A percentile compares a stretch with the other conserved stretches of the same genome.
Conservation (phyloP, 257 asterid genomes). For the Linaria vulgaris region DNA sequence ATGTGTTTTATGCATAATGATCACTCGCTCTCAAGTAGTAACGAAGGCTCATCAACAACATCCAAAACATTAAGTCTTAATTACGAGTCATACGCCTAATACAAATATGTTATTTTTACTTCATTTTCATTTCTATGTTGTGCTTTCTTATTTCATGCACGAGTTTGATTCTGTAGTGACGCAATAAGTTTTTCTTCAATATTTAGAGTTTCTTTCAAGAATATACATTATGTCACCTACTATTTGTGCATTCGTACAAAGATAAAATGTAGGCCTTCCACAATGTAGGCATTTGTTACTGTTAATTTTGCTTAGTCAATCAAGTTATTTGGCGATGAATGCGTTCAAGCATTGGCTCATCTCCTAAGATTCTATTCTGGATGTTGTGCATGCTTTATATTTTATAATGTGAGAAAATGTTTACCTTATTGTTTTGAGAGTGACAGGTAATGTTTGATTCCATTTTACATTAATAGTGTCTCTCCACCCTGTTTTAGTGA, state of each 20-base stretch:
- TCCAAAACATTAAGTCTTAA: not conserved
- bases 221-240: slow-evolving; percentile 1
- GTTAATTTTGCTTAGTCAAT: not conserved
- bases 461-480: too few relatives aligned
- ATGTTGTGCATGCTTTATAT: too few relatives aligned
- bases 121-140: slow-evolving; percentile 1
- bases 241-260: not conserved
- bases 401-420: too few relatives aligned
- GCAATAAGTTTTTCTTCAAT: slow-evolving; percentile 19
- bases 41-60: not conserved
- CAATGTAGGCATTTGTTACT: slow-evolving; percentile 2
- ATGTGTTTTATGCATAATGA: slow-evolving; percentile 11
- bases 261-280: not conserved
- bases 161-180: slow-evolving; percentile 1
- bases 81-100: not conserved
- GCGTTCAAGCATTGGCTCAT: too few relatives aligned
- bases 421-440: too few relatives aligned
- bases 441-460: too few relatives aligned
- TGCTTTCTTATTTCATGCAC: not conserved
- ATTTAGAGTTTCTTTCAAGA: not conserved
- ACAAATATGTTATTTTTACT: slow-evolving; percentile 13
- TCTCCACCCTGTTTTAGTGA: not conserved
- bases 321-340: too few relatives aligned
- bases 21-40: slow-evolving; percentile 7
- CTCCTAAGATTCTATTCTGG: too few relatives aligned